These are phyloP conservation scores for Pelagophyceae sp. DNA, from an alignment of 352 stramenopile species.

Conservation along the genomic window DNA sequence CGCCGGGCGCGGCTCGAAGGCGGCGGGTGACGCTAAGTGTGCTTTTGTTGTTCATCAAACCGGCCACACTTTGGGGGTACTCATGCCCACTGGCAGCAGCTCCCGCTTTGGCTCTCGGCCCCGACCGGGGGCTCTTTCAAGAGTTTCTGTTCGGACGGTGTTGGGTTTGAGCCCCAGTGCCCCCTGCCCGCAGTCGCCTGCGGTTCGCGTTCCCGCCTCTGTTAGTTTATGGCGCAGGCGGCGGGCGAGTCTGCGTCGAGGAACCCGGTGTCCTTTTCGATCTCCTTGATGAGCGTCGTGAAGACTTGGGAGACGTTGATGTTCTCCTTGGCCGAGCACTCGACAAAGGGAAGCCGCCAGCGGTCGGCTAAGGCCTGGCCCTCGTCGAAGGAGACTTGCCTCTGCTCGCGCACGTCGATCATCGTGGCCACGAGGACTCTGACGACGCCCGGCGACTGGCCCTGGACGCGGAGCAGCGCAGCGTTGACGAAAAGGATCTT, in stretches of 20 bases:
- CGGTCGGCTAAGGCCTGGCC: constrained; percentile 71
- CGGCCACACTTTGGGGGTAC: no score
- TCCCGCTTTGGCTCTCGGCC: no score
- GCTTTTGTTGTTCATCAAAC: no score
- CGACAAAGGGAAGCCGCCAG: constrained; percentile 83
- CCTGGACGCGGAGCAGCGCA: constrained; percentile 81
- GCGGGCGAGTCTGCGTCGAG: constrained; percentile 38
- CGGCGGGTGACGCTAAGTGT: no score
- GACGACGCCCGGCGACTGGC: constrained; percentile 69
- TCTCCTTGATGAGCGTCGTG: constrained; percentile 55
- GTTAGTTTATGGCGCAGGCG: no score
- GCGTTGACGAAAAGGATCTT: constrained; percentile 88
- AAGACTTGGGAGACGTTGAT: constrained; percentile 58
- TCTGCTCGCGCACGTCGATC: constrained; percentile 77
- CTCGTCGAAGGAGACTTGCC: constrained; percentile 63
- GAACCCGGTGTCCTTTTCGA: constrained; percentile 59
- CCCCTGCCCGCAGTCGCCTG: no score
- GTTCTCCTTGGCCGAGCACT: constrained; percentile 72
- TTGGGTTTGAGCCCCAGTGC: no score
- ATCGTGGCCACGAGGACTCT: constrained; percentile 88
- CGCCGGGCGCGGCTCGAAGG: no score
- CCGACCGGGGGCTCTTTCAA: no score
- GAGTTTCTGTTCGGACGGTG: no score
- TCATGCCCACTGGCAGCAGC: no score
- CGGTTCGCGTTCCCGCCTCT: no score